Evolutionary conservation across 2,329 filamentous ascomycete genomes (phyloP).

Genomic region (Cercospora beticola): DNA sequence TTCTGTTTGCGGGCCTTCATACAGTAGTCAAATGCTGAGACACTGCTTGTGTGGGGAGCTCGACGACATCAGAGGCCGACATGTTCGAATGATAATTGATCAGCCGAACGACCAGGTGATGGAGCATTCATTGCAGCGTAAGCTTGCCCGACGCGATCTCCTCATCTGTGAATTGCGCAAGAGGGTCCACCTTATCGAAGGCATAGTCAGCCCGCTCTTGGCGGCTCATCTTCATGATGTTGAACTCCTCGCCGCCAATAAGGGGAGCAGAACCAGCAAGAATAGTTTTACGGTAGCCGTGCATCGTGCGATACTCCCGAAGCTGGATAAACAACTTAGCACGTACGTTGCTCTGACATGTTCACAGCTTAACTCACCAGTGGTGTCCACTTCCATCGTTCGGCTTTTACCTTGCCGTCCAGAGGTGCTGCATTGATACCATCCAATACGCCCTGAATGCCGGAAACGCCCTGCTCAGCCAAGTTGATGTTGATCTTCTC

Average conservation of each 20-base stretch:
- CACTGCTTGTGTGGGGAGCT: neutral
- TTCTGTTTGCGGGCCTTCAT: neutral
- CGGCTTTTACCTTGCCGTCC: conserved; percentile 10
- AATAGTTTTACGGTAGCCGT: neutral
- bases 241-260: neutral
- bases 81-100: neutral
- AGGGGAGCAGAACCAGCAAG: neutral
- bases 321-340: neutral
- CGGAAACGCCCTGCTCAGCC: neutral
- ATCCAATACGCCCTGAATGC: neutral
- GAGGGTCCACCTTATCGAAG: neutral
- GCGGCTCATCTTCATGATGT: neutral
- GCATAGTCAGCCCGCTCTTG: neutral
- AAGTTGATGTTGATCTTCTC: neutral
- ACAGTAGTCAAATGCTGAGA: neutral
- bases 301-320: neutral
- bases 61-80: neutral
- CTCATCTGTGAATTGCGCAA: conserved; percentile 5
- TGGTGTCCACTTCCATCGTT: conserved; percentile 13
- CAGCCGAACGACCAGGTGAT: neutral
- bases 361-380: neutral
- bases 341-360: neutral
- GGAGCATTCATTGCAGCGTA: neutral
- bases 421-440: neutral
- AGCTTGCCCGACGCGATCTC: neutral